A percentile compares a stretch with the other conserved stretches of the same genome.
These are phyloP conservation scores for Pseudozyma hubeiensis DNA, from an alignment of 1,284 basidiomycete genomes.

Conservation along the genomic window DNA sequence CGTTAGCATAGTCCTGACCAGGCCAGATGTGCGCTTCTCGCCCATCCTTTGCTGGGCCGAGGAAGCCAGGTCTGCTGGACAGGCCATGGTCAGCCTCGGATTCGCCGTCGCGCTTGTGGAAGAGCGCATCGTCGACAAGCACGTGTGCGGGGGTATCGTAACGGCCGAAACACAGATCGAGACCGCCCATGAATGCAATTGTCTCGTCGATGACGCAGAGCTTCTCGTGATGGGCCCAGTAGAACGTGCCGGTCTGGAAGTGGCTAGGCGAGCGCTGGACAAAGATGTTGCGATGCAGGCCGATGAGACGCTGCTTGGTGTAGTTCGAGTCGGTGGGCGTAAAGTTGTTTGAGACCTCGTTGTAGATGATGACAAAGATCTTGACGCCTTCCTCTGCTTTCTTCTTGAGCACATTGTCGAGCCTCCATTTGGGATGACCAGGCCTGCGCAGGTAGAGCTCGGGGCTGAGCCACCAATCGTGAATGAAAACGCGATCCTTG, in stretches of 20 bases:
- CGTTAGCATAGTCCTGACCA: conserved; percentile 94
- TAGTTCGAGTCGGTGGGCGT: conserved; percentile 78
- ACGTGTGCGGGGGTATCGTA: conserved; percentile 92
- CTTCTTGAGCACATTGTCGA: conserved; percentile 86
- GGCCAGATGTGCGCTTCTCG: conserved; percentile 80
- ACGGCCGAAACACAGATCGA: conserved; percentile 80
- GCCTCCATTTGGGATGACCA: conserved; percentile 83
- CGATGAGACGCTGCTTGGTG: conserved; percentile 86
- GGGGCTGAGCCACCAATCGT: conserved; percentile 70
- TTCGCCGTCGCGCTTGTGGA: conserved; percentile 37
- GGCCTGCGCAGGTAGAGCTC: conserved; percentile 88
- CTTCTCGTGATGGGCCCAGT: conserved; percentile 96
- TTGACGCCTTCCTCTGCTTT: conserved; percentile 97
- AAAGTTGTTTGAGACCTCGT: conserved; percentile 96
- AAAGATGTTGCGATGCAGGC: conserved; percentile 91
- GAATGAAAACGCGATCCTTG: conserved; percentile 75
- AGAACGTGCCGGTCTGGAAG: conserved; percentile 96
- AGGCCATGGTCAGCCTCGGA: conserved; percentile 30
- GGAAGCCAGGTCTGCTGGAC: conserved; percentile 33
- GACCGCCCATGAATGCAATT: conserved; percentile 96
- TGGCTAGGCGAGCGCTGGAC: conserved; percentile 97
- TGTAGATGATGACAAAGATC: conserved; percentile 86
- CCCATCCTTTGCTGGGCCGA: conserved; percentile 71
- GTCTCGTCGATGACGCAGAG: conserved; percentile 96
- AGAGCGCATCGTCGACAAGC: conserved; percentile 81